phyloP scores from a whole-genome alignment of 2,329 filamentous ascomycete species.

The Harringtonia lauricola region DNA sequence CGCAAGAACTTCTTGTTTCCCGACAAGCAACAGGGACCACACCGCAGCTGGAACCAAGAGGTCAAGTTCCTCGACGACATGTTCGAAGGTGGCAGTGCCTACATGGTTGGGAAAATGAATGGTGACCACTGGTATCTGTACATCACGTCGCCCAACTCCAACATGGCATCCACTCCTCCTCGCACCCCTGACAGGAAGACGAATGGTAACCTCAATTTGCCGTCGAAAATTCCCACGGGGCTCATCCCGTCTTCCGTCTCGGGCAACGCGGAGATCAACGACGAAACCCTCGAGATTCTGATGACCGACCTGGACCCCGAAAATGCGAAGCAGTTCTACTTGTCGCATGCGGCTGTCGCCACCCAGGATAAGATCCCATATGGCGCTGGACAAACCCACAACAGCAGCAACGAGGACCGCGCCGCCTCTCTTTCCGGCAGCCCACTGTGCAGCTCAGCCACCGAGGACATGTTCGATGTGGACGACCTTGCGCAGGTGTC shows the following conservation, averaged over 20 bases:
- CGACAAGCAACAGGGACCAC: slow-evolving; percentile 84
- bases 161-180: slow-evolving; percentile 72
- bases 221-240: slow-evolving; percentile 45
- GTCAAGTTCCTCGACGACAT: slow-evolving; percentile 86
- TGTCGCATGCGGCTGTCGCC: slow-evolving; percentile 71
- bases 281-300: slow-evolving; percentile 67
- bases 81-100: slow-evolving; percentile 86
- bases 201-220: slow-evolving; percentile 23
- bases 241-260: slow-evolving; percentile 16
- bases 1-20: slow-evolving; percentile 98
- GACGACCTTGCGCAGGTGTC: slow-evolving; percentile 56
- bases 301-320: slow-evolving; percentile 62
- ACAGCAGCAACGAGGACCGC: slow-evolving; percentile 35
- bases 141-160: slow-evolving; percentile 74
- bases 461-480: slow-evolving; percentile 62
- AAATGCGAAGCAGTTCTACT: slow-evolving; percentile 61
- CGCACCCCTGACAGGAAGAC: slow-evolving; percentile 40
- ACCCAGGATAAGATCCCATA: slow-evolving; percentile 54
- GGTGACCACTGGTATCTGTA: slow-evolving; percentile 99
- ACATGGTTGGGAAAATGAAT: slow-evolving; percentile 99
- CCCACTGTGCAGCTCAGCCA: slow-evolving; percentile 25
- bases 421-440: slow-evolving; percentile 48
- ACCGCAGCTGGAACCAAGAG: slow-evolving; percentile 96
- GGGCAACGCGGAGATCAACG: slow-evolving; percentile 40
- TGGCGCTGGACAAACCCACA: neutral